Evolutionary conservation across 2,329 filamentous ascomycete species (phyloP).

Genomic region (Fusarium abutilonis): DNA sequence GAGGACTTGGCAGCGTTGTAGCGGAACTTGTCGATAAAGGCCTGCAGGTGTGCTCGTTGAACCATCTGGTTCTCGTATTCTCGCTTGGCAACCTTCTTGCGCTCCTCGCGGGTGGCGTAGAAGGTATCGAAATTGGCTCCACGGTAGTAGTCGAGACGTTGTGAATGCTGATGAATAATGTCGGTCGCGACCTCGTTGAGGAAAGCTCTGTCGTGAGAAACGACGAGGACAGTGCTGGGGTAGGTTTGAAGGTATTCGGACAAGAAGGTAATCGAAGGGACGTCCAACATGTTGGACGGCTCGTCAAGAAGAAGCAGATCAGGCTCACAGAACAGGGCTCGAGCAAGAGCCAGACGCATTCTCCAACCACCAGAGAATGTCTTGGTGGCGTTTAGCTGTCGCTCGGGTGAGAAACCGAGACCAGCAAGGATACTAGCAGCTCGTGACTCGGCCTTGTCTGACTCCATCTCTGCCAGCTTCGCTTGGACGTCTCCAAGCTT

Average conservation of each 20-base stretch:
- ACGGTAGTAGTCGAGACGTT: conserved; percentile 98
- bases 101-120: conserved; percentile 96
- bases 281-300: conserved; percentile 99
- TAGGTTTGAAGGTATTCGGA: conserved; percentile 94
- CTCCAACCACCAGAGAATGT: conserved; percentile 99
- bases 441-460: conserved; percentile 95
- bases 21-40: conserved; percentile 99
- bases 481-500: conserved; percentile 90
- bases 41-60: conserved; percentile 89
- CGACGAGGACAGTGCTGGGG: conserved; percentile 93
- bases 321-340: conserved; percentile 97
- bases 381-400: conserved; percentile 92
- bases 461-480: conserved; percentile 98
- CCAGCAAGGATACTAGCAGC: conserved; percentile 96
- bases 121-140: conserved; percentile 97
- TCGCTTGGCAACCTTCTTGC: conserved; percentile 93
- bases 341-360: conserved; percentile 93
- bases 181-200: conserved; percentile 99
- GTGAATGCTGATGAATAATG: conserved; percentile 98
- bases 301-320: conserved; percentile 96
- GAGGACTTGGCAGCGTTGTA: conserved; percentile 99
- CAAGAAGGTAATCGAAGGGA: conserved; percentile 98
- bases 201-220: conserved; percentile 99
- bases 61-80: conserved; percentile 99
- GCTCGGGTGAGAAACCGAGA: conserved; percentile 93